These are phyloP conservation scores for Botrytis tulipae DNA, from an alignment of 2,329 filamentous ascomycete species.

Conservation along the genomic window DNA sequence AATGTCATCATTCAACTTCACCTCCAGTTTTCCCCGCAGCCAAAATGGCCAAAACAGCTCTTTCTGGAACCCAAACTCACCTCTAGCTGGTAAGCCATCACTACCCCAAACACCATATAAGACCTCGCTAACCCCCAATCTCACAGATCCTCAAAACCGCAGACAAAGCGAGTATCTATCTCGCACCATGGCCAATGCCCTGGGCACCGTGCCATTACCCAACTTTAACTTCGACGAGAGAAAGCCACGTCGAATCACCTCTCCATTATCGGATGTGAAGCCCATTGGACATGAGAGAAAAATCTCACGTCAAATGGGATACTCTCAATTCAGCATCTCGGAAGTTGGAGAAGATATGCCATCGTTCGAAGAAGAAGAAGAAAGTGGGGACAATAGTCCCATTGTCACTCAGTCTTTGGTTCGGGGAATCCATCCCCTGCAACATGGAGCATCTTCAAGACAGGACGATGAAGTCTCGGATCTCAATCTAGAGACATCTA, in stretches of 20 bases:
- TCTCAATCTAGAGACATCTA: background rate
- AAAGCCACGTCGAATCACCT: background rate
- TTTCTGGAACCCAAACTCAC: background rate
- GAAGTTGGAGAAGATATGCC: background rate
- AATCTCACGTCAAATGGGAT: background rate
- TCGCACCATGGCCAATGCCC: fast-evolving
- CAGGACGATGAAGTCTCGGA: background rate
- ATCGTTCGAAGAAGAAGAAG: background rate
- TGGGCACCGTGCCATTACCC: fast-evolving
- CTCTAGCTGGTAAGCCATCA: background rate
- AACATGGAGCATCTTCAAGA: fast-evolving
- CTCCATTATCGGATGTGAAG: background rate
- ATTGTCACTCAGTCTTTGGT: background rate
- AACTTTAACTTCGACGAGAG: background rate
- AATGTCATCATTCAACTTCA: background rate
- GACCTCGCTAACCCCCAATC: fast-evolving
- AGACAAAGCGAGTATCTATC: background rate
- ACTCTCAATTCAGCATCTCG: background rate
- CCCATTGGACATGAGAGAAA: background rate
- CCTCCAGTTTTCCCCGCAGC: fast-evolving
- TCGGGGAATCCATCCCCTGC: fast-evolving
- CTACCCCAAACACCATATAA: fast-evolving
- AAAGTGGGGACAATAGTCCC: background rate
- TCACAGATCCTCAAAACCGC: background rate
- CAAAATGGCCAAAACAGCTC: fast-evolving